Conservation (phyloP, 106 monocot species). For the Alisma plantagoaquatica region DNA sequence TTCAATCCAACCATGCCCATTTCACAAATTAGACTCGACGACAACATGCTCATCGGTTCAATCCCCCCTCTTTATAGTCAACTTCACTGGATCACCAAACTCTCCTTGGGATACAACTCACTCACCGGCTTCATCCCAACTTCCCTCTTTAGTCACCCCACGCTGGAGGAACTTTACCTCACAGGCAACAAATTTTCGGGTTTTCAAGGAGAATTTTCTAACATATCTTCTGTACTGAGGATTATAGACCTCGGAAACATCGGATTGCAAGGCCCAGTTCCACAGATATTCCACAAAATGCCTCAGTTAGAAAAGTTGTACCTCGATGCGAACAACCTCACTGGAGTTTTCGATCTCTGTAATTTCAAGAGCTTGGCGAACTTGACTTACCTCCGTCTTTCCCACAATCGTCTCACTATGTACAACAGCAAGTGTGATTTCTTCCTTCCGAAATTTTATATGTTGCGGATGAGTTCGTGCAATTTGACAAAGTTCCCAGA, state of each 20-base stretch:
- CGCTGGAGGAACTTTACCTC: conserved; percentile 27
- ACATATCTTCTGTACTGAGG: conserved; percentile 13
- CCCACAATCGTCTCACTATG: conserved; percentile 28
- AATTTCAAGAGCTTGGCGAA: conserved; percentile 23
- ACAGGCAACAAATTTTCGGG: conserved; percentile 29
- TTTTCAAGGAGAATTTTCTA: conserved; percentile 6
- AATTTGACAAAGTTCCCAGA: conserved; percentile 32
- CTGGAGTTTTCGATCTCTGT: conserved; percentile 29
- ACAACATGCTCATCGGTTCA: too few species aligned
- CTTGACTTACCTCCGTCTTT: conserved; percentile 39
- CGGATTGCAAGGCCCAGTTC: conserved; percentile 35
- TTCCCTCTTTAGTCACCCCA: conserved; percentile 32
- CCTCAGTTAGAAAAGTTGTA: conserved; percentile 17
- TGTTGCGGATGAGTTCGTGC: conserved; percentile 38
- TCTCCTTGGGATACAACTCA: conserved; percentile 35
- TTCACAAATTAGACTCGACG: too few species aligned
- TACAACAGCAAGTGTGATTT: conserved; percentile 6
- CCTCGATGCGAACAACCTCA: conserved; percentile 41
- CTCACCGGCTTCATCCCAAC: conserved; percentile 29
- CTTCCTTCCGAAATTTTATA: conserved; percentile 21
- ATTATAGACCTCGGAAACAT: conserved; percentile 38
- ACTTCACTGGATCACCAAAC: too few species aligned
- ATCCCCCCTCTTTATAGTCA: too few species aligned
- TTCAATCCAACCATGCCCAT: too few species aligned
- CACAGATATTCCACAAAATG: conserved; percentile 22